Percentiles rank a stretch among this genome's conserved stretches.
phyloP scores from a whole-genome alignment of 495 filamentous ascomycete species.

The Daldinia concentrica region DNA sequence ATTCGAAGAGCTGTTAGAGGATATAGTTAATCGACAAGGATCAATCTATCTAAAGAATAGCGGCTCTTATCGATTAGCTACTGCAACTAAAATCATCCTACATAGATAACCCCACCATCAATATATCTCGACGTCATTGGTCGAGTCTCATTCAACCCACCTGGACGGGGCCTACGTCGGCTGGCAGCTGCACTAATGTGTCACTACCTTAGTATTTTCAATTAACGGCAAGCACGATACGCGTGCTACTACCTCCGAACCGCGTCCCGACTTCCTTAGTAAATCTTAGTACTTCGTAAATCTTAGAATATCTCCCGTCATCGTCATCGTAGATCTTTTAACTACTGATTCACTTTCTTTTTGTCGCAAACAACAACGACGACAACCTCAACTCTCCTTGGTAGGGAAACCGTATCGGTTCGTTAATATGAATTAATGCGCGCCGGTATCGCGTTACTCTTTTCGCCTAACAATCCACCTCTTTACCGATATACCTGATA shows the following conservation, averaged over 20 bases:
- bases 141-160: constrained; percentile 15
- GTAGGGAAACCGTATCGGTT: neutral
- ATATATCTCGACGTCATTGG: constrained; percentile 22
- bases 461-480: neutral
- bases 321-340: neutral
- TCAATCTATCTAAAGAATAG: constrained; percentile 16
- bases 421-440: neutral
- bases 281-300: neutral
- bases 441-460: neutral
- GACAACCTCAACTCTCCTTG: neutral
- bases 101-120: constrained; percentile 15
- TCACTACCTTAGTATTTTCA: neutral
- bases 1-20: constrained; percentile 12
- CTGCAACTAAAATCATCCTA: neutral
- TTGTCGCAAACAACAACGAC: neutral
- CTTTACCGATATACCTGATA: neutral
- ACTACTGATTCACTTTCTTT: neutral
- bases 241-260: constrained; percentile 4
- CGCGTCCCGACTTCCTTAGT: constrained; percentile 23
- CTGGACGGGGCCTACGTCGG: neutral
- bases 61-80: constrained; percentile 31
- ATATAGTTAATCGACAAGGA: constrained; percentile 24
- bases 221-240: constrained; percentile 11
- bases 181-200: constrained; percentile 9
- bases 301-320: too few relatives aligned